Evolutionary conservation across 2,329 filamentous ascomycete species (phyloP).

Genomic region (Exophiala bonariae): DNA sequence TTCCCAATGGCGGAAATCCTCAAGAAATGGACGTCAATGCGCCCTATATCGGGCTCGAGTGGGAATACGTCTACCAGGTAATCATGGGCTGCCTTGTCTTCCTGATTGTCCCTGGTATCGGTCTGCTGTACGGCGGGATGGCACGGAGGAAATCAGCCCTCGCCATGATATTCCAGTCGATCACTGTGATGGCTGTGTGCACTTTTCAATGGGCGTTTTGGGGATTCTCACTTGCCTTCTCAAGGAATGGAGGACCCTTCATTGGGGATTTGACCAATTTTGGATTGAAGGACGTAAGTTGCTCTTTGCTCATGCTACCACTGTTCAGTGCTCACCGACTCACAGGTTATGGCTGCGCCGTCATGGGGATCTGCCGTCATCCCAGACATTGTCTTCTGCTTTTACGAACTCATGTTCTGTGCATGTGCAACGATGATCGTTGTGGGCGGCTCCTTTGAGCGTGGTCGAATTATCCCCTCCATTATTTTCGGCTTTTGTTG

Average conservation of each 20-base stretch:
- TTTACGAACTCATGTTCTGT: conserved; percentile 67
- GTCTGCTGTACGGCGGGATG: conserved; percentile 64
- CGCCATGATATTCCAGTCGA: conserved; percentile 61
- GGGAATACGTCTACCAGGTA: conserved; percentile 61
- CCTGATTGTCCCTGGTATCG: conserved; percentile 67
- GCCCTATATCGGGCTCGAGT: conserved; percentile 60
- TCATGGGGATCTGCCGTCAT: conserved; percentile 57
- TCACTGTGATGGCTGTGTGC: conserved; percentile 55
- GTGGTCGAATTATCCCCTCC: conserved; percentile 64
- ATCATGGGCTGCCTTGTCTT: conserved; percentile 63
- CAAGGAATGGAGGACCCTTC: conserved; percentile 59
- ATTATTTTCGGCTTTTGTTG: conserved; percentile 72
- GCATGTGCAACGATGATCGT: conserved; percentile 59
- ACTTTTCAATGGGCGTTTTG: conserved; percentile 61
- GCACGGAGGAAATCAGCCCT: conserved; percentile 63
- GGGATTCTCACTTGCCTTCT: conserved; percentile 65
- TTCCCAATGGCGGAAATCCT: conserved; percentile 57
- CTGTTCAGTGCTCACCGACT: background rate
- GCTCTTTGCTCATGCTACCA: conserved; percentile 70
- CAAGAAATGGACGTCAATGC: conserved; percentile 56
- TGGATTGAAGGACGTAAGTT: conserved; percentile 62
- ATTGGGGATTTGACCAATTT: conserved; percentile 65
- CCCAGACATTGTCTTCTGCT: conserved; percentile 66
- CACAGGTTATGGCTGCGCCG: conserved; percentile 49
- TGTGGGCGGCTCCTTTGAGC: conserved; percentile 63